phyloP scores from a whole-genome alignment of 768 basidiomycete genomes.

The Tulasnella sp. region DNA sequence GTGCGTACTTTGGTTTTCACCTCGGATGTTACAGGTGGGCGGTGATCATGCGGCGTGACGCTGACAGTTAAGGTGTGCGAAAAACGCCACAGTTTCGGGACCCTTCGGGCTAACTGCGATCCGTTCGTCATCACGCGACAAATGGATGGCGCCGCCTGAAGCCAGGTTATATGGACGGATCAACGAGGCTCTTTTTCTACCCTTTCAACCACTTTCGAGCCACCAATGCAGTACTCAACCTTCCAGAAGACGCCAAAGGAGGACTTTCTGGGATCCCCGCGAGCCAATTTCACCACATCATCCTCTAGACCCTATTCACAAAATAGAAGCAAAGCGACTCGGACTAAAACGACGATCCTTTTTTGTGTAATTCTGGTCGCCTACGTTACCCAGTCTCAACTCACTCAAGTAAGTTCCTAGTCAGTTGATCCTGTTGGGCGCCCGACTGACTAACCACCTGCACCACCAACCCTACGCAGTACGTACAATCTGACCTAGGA shows the following conservation, averaged over 20 bases:
- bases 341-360: conserved; percentile 7
- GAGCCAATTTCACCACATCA: neutral
- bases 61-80: neutral
- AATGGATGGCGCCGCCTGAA: neutral
- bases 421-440: neutral
- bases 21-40: neutral
- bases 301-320: neutral
- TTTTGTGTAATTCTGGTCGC: conserved; percentile 39
- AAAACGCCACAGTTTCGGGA: neutral
- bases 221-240: neutral
- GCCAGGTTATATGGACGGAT: neutral
- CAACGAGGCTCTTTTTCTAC: neutral
- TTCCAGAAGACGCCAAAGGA: neutral
- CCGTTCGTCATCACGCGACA: neutral
- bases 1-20: neutral
- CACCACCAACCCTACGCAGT: conserved; percentile 43
- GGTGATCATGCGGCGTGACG: neutral
- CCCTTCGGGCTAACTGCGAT: neutral
- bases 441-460: neutral
- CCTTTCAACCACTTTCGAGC: neutral
- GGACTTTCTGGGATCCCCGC: neutral
- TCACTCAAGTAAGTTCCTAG: conserved; percentile 59
- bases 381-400: conserved; percentile 73
- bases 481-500: conserved; percentile 69
- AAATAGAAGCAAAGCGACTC: neutral